These are phyloP conservation scores for Zopfochytrium polystomum DNA, from an alignment of 371 early-diverging fungal genomes.

Conservation along the genomic window DNA sequence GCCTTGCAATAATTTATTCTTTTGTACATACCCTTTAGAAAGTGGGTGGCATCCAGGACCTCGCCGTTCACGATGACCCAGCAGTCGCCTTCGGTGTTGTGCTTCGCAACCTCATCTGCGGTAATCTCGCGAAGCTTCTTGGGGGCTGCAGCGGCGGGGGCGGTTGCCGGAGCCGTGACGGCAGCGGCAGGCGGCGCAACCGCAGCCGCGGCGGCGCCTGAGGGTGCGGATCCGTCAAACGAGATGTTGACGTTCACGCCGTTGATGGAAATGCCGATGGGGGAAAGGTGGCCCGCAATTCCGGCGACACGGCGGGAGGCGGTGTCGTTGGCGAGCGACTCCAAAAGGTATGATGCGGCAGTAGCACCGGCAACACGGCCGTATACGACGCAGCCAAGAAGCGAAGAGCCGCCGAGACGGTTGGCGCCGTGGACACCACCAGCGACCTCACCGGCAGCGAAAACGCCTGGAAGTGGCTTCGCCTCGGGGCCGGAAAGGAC, in stretches of 20 bases:
- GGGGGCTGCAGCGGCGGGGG: conserved; percentile 28
- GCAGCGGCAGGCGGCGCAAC: conserved; percentile 27
- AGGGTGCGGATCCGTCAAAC: too few species aligned
- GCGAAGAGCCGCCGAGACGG: conserved; percentile 97
- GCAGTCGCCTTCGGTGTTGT: conserved; percentile 53
- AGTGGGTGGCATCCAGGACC: conserved; percentile 79
- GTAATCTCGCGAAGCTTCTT: conserved; percentile 24
- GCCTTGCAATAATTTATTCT: too few species aligned
- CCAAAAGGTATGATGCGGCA: conserved; percentile 64
- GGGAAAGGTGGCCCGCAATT: conserved; percentile 65
- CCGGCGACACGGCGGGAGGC: conserved; percentile 72
- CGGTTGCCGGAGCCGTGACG: conserved; percentile 28
- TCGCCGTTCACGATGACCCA: conserved; percentile 72
- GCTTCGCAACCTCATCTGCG: conserved; percentile 45
- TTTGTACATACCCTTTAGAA: conserved; percentile 44
- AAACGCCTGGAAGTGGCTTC: conserved; percentile 75
- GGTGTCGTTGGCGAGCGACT: conserved; percentile 50
- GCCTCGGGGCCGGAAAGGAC: conserved; percentile 55
- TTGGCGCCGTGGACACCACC: conserved; percentile 92
- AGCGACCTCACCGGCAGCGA: conserved; percentile 60
- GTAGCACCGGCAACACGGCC: conserved; percentile 87
- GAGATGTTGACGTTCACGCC: conserved; percentile 68
- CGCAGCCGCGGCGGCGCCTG: conserved; percentile 22
- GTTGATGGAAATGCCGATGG: conserved; percentile 60
- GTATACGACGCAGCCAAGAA: conserved; percentile 94